Conservation (phyloP, 2,329 filamentous ascomycete genomes). For the Leptographium wingfieldii region DNA sequence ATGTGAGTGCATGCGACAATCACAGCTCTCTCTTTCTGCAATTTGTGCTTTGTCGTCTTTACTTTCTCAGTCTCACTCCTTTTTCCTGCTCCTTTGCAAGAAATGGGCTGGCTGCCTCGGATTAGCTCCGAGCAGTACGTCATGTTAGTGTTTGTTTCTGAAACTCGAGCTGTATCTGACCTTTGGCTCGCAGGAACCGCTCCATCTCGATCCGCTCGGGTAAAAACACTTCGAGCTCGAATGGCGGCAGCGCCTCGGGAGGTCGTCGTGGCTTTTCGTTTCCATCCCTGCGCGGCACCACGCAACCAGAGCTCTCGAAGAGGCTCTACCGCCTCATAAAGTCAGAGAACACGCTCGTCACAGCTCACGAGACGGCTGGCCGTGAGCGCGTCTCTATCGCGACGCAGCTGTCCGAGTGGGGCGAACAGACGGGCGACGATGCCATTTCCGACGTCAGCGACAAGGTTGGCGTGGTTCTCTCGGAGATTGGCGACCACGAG, state of each 20-base stretch:
- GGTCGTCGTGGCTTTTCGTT: conserved; percentile 60
- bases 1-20: not conserved
- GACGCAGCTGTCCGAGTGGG: conserved; percentile 90
- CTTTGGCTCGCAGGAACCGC: conserved; percentile 45
- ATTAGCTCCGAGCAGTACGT: conserved; percentile 10
- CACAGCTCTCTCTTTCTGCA: not conserved
- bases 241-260: conserved; percentile 16
- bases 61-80: not conserved
- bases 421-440: conserved; percentile 80
- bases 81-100: not conserved
- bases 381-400: conserved; percentile 78
- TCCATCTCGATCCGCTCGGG: conserved; percentile 58
- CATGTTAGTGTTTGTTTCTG: not conserved
- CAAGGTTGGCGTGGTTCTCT: conserved; percentile 86
- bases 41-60: not conserved
- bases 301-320: conserved; percentile 79
- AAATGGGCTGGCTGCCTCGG: conserved; percentile 10
- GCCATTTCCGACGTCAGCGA: conserved; percentile 81
- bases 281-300: conserved; percentile 69
- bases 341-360: conserved; percentile 79
- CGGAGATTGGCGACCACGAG: conserved; percentile 90
- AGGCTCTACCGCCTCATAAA: conserved; percentile 90
- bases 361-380: conserved; percentile 70
- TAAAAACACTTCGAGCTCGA: conserved; percentile 33
- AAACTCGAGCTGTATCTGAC: not conserved